Percentiles rank a stretch among this genome's conserved stretches.
Evolutionary conservation across 2,329 filamentous ascomycete species (phyloP).

Genomic region (Blumeria hordei): DNA sequence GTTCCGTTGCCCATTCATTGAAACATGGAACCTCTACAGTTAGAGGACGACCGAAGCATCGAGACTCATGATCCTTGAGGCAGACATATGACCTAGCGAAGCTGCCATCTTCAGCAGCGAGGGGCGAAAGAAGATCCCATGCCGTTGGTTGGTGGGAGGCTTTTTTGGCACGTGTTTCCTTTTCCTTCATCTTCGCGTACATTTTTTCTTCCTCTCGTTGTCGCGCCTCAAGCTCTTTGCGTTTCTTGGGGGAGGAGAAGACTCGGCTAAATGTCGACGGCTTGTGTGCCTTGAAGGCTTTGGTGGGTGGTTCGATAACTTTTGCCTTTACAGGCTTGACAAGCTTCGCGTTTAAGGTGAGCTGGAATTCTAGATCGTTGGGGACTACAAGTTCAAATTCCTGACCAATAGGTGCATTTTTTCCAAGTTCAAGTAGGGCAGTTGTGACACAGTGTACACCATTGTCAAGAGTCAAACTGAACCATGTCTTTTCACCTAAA

Average conservation of each 20-base stretch:
- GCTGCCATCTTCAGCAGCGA: conserved; percentile 77
- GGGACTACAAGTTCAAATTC: conserved; percentile 95
- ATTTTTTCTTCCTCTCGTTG: conserved; percentile 66
- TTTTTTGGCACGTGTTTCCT: conserved; percentile 39
- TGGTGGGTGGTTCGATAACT: conserved; percentile 32
- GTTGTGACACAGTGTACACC: conserved; percentile 95
- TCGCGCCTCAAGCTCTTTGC: conserved; percentile 74
- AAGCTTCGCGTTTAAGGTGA: conserved; percentile 87
- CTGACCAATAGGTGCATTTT: conserved; percentile 83
- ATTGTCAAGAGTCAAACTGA: conserved; percentile 93
- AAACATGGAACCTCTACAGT: conserved; percentile 82
- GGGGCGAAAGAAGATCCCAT: conserved; percentile 67
- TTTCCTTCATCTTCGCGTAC: conserved; percentile 31
- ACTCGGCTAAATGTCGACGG: conserved; percentile 76
- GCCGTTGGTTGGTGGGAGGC: conserved; percentile 40
- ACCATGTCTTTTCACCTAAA: conserved; percentile 69
- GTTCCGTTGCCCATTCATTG: conserved; percentile 95
- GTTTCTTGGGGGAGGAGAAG: conserved; percentile 86
- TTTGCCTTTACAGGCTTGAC: conserved; percentile 47
- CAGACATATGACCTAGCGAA: conserved; percentile 88
- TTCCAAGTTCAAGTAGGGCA: conserved; percentile 76
- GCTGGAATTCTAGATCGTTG: conserved; percentile 94
- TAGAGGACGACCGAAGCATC: conserved; percentile 71
- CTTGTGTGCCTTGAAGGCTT: conserved; percentile 42
- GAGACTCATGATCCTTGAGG: conserved; percentile 72